phyloP scores from a whole-genome alignment of 148 eudicot genomes.

The Chenopodium formosanum region DNA sequence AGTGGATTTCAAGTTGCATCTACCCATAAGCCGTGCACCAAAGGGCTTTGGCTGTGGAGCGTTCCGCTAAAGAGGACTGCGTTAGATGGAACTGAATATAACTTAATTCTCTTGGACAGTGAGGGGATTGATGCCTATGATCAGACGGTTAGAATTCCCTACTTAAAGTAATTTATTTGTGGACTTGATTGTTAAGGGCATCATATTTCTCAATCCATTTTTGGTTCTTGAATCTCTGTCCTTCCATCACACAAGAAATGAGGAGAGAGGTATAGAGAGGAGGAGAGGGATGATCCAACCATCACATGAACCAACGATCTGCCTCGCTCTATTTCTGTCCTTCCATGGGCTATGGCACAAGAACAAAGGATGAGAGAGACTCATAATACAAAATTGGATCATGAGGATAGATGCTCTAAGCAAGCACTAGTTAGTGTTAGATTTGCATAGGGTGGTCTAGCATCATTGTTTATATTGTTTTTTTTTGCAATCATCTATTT shows the following conservation, averaged over 20 bases:
- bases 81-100: constrained; percentile 95
- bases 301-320: background rate
- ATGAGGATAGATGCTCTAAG: background rate
- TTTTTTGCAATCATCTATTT: background rate
- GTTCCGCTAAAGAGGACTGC: constrained; percentile 84
- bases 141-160: constrained; percentile 69
- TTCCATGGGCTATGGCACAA: background rate
- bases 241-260: background rate
- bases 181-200: background rate
- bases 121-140: constrained; percentile 99
- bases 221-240: background rate
- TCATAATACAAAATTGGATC: background rate
- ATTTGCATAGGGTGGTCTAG: background rate
- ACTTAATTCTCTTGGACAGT: constrained; percentile 81
- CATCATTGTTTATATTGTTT: background rate
- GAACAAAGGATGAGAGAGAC: too few species aligned
- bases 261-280: background rate
- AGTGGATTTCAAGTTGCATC: constrained; percentile 96
- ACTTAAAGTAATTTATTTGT: background rate
- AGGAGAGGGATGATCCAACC: background rate
- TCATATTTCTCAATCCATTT: background rate
- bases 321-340: background rate
- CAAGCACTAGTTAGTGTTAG: background rate
- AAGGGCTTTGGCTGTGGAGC: constrained; percentile 99
- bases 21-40: constrained; percentile 92